phyloP scores from a whole-genome alignment of 2,329 filamentous ascomycete species.

The Biscogniauxia marginata region DNA sequence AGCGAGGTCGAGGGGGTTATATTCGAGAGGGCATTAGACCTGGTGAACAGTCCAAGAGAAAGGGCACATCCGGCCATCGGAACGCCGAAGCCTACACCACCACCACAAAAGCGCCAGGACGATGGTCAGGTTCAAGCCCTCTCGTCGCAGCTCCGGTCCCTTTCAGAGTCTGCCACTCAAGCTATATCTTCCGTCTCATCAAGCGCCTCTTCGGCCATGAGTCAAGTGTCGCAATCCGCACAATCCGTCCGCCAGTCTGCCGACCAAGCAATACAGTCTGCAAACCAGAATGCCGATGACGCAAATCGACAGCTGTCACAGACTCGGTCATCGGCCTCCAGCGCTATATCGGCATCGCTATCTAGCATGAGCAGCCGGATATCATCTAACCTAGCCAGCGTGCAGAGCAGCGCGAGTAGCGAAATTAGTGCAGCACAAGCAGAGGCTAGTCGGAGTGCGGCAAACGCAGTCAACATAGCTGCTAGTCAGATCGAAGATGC shows the following conservation, averaged over 20 bases:
- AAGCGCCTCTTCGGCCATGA: slow-evolving; percentile 29
- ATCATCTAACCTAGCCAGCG: slow-evolving; percentile 25
- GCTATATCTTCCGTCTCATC: slow-evolving; percentile 31
- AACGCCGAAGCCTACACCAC: slow-evolving; percentile 26
- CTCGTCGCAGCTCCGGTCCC: slow-evolving; percentile 29
- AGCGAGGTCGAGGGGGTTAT: slow-evolving; percentile 10
- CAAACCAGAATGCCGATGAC: slow-evolving; percentile 28
- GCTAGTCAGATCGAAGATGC: slow-evolving; percentile 29
- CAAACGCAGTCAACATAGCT: slow-evolving; percentile 47
- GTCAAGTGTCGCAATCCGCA: slow-evolving; percentile 28
- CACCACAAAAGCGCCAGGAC: slow-evolving; percentile 27
- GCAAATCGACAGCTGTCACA: slow-evolving; percentile 30
- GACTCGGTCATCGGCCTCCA: slow-evolving; percentile 31
- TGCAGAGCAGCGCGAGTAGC: slow-evolving; percentile 28
- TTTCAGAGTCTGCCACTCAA: slow-evolving; percentile 30
- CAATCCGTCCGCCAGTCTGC: slow-evolving; percentile 31
- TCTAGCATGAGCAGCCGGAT: slow-evolving; percentile 32
- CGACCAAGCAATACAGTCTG: slow-evolving; percentile 28
- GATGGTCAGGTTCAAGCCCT: slow-evolving; percentile 31
- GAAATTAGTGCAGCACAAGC: slow-evolving; percentile 51
- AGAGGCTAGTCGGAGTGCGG: slow-evolving; percentile 54
- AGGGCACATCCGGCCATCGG: slow-evolving; percentile 18
- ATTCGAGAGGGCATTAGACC: slow-evolving; percentile 15
- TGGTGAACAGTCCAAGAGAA: slow-evolving; percentile 16
- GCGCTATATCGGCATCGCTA: slow-evolving; percentile 26